Evolutionary conservation across 441 rosid genomes (phyloP).

Genomic region (Bruguiera hainesii): DNA sequence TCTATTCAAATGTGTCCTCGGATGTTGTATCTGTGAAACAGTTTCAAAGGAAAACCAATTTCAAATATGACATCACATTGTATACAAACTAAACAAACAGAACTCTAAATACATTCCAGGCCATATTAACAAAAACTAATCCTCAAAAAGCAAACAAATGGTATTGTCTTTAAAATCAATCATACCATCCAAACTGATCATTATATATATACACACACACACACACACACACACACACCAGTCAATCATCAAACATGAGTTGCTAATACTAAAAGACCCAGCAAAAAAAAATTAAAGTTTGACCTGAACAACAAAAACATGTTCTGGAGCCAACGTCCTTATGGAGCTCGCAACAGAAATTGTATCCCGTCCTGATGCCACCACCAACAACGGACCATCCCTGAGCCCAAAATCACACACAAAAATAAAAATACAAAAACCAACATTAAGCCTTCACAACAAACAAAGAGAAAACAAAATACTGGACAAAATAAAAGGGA

Average conservation of each 20-base stretch:
- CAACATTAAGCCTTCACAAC: neutral
- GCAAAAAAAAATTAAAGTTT: slow-evolving; percentile 2
- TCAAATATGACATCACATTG: slow-evolving; percentile 4
- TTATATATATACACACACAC: neutral
- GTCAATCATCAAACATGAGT: slow-evolving; percentile 4
- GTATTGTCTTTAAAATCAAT: no score
- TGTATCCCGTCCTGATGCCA: slow-evolving; percentile 91
- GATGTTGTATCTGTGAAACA: slow-evolving; percentile 78
- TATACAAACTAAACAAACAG: neutral
- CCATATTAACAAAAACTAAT: neutral
- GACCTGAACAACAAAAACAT: slow-evolving; percentile 90
- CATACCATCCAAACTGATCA: no score
- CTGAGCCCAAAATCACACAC: slow-evolving; percentile 29
- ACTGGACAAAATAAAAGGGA: neutral
- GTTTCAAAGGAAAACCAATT: slow-evolving; percentile 4
- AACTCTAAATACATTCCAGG: neutral
- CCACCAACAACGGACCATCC: slow-evolving; percentile 84
- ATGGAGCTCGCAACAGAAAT: slow-evolving; percentile 69
- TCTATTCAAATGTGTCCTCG: slow-evolving; percentile 65
- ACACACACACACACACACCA: neutral
- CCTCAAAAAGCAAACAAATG: neutral
- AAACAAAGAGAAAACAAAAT: neutral
- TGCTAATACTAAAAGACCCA: neutral
- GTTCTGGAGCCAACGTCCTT: slow-evolving; percentile 71
- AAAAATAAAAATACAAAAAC: no score